Base-by-base conservation (phyloP, 2,329 filamentous ascomycete species). In the Fonsecaea multimorphosa region DNA sequence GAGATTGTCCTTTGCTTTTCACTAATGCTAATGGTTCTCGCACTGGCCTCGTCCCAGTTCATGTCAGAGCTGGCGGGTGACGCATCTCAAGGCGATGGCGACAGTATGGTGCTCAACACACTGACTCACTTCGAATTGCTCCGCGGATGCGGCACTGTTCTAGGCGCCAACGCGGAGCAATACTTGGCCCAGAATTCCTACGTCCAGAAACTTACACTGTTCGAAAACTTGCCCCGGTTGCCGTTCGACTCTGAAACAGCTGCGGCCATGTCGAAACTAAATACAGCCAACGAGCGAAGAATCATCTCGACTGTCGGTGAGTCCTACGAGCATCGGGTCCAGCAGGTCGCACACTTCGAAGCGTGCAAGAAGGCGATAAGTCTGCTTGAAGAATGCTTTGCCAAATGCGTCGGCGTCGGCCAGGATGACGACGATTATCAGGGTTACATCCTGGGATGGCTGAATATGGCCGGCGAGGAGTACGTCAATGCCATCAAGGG, bases 381-480 rank as follows among this genome's bases (percentile, higher is more conserved):
- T 11, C 14, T 66, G 34, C 63, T 70, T 29, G 52, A 59, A 51
- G 58, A 68, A 19, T 62, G 54, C 27, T 68, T 64, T 32, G 57
- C 58, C 38, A 70, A 64, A 58, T 70, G 68, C 52, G 58, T 38
- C 11, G 53, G 68, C 52, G 58, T 38, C 11, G 53, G 58, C 12
- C 12, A 52, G 6, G 44, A 16, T 24, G 40, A 66, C 54, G 51
- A 52, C n/a, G 49, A 49, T 36, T 60, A 61, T 29, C 63, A 52
- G 22, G 68, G 68, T 8, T 67, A 70, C 58, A 53, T 63, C 16
- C 54, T 71, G 29, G 60, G 62, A n/a, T 65, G 61, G 63, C 57
- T 71, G 32, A 68, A 69, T 31, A 56, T 71, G 49, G 68, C 68
- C 6, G 69, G 69, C 7, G 68, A 68, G 9, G 62, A 70, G 34